Evolutionary conservation across 352 stramenopile species (phyloP).

Genomic region (Globisporangium paroecandrum): DNA sequence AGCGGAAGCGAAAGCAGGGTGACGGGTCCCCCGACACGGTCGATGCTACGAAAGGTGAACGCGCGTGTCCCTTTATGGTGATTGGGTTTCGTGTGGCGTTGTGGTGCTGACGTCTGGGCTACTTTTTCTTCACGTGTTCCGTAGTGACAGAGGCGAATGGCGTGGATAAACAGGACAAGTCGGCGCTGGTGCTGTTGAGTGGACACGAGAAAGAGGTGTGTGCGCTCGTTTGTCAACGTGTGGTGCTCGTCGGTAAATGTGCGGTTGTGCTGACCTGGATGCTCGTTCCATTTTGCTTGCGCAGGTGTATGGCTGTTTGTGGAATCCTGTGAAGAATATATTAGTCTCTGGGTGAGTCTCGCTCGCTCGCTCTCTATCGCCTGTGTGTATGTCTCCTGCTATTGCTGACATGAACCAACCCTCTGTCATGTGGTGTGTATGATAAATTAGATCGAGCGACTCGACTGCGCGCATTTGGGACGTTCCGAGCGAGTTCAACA

Average conservation of each 20-base stretch:
- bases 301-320: conserved; percentile 96
- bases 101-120: conserved; percentile 9
- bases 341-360: conserved; percentile 88
- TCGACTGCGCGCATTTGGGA: conserved; percentile 94
- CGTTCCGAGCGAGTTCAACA: conserved; percentile 68
- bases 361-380: background rate
- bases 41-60: conserved; percentile 61
- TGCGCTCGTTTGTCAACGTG: background rate
- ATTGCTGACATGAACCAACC: background rate
- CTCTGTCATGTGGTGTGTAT: background rate
- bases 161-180: conserved; percentile 61
- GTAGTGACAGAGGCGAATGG: conserved; percentile 54
- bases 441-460: conserved; percentile 77
- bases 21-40: conserved; percentile 63
- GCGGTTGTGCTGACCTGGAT: background rate
- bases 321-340: conserved; percentile 94
- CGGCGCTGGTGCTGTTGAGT: conserved; percentile 58
- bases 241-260: background rate
- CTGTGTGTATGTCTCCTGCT: background rate
- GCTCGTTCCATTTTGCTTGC: conserved; percentile 33
- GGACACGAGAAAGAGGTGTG: conserved; percentile 81
- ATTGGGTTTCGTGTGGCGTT: no score
- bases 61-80: background rate
- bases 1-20: conserved; percentile 74
- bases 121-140: background rate